Percentiles rank a stretch among this genome's conserved stretches.
Evolutionary conservation across 139 green algal genomes (phyloP).

Genomic region (Chlamydomonas sphaeroides): DNA sequence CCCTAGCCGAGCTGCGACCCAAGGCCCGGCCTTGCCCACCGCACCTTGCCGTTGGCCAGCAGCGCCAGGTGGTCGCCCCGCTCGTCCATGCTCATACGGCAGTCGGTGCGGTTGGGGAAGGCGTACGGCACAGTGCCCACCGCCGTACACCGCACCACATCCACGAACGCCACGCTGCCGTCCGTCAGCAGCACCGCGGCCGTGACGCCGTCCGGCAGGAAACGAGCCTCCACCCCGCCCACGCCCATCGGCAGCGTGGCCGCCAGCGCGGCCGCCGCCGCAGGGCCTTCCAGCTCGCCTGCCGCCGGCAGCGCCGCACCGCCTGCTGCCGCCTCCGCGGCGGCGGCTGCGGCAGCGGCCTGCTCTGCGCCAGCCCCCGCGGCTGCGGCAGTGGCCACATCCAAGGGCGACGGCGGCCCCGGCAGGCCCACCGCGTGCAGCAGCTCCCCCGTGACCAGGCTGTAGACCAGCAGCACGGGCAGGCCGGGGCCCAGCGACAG

Average conservation of each 20-base stretch:
- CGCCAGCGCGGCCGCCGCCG: neutral
- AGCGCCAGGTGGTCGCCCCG: slow-evolving; percentile 56
- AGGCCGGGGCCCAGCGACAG: slow-evolving; percentile 27
- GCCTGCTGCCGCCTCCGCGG: neutral
- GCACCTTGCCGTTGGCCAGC: slow-evolving; percentile 53
- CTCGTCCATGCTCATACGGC: slow-evolving; percentile 52
- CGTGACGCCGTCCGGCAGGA: slow-evolving; percentile 45
- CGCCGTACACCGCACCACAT: slow-evolving; percentile 12
- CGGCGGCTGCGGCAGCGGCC: neutral
- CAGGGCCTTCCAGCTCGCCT: neutral
- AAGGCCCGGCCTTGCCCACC: neutral
- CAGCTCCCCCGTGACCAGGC: slow-evolving; percentile 25
- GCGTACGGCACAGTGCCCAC: slow-evolving; percentile 29
- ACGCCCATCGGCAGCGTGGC: slow-evolving; percentile 5
- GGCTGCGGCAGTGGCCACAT: neutral
- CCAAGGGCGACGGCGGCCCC: neutral
- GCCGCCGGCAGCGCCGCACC: neutral
- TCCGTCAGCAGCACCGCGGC: slow-evolving; percentile 54
- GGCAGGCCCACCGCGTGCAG: slow-evolving; percentile 38
- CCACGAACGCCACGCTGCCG: slow-evolving; percentile 51
- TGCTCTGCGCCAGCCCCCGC: neutral
- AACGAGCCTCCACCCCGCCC: slow-evolving; percentile 34
- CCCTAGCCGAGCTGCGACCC: no score
- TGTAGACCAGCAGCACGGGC: slow-evolving; percentile 51
- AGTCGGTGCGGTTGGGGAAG: slow-evolving; percentile 38